Evolutionary conservation across 805 yeast genomes (phyloP).

Genomic region (Kodamaea restingae): DNA sequence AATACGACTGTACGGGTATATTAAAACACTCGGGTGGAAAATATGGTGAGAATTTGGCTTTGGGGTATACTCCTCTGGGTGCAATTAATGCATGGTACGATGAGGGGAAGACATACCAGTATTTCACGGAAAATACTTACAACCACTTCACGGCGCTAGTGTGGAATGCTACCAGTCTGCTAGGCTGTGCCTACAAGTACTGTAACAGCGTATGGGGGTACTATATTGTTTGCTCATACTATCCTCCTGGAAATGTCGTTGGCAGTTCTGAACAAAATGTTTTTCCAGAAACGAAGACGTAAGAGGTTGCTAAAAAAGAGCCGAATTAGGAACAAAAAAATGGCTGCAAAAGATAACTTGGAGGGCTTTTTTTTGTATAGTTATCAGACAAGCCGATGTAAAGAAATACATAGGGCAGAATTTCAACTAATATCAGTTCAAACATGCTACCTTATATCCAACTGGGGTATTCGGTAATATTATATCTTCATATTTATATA

Average conservation of each 20-base stretch:
- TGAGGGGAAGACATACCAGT: slow-evolving; percentile 30
- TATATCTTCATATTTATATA: no score
- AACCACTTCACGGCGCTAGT: slow-evolving; percentile 39
- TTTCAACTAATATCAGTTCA: no score
- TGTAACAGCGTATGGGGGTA: slow-evolving; percentile 32
- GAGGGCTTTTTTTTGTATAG: no score
- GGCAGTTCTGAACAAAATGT: slow-evolving; percentile 23
- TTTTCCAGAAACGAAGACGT: slow-evolving; percentile 14
- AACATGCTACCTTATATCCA: no score
- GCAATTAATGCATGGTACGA: slow-evolving; percentile 40
- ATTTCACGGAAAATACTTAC: slow-evolving; percentile 23
- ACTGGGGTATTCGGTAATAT: no score
- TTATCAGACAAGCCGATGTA: no score
- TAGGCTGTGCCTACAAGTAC: slow-evolving; percentile 34
- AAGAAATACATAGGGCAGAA: no score
- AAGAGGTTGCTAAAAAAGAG: no score
- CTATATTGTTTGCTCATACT: slow-evolving; percentile 38
- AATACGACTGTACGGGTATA: slow-evolving; percentile 33
- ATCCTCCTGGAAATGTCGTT: slow-evolving; percentile 28
- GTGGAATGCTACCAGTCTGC: slow-evolving; percentile 29
- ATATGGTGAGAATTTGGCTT: slow-evolving; percentile 39
- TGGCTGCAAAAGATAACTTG: not conserved
- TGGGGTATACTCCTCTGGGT: slow-evolving; percentile 31
- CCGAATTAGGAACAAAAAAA: not conserved
- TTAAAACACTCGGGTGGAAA: slow-evolving; percentile 33